Evolutionary conservation across 306 rosid species (phyloP).

Genomic region (Quercus wislizeni): DNA sequence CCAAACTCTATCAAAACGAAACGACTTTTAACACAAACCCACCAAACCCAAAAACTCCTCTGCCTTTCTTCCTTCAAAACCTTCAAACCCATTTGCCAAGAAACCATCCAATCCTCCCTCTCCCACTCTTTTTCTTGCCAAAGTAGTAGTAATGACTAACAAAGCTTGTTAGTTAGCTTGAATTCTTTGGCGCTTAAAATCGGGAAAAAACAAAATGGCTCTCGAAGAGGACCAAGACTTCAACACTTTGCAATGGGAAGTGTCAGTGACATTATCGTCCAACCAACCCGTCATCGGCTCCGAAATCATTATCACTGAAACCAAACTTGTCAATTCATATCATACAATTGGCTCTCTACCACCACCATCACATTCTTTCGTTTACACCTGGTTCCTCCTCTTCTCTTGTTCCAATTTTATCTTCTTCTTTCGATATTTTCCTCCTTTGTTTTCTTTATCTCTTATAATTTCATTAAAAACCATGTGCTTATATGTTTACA

Average conservation of each 20-base stretch:
- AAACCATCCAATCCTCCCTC: too few relatives aligned
- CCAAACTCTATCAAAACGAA: too few relatives aligned
- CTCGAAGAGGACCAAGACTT: background rate
- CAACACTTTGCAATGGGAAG: background rate
- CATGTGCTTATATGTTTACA: background rate
- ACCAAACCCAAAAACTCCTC: too few relatives aligned
- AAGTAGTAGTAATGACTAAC: too few relatives aligned
- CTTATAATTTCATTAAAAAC: background rate
- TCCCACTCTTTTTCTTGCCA: background rate
- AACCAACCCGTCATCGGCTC: constrained; percentile 17
- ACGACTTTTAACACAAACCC: too few relatives aligned
- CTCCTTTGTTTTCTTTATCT: background rate
- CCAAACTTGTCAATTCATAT: background rate
- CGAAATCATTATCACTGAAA: background rate
- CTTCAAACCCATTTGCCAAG: too few relatives aligned
- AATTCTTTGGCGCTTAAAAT: background rate
- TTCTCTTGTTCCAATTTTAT: background rate
- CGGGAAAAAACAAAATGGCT: background rate
- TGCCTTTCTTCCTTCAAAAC: too few relatives aligned
- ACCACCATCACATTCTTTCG: background rate
- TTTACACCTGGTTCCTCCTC: constrained; percentile 17
- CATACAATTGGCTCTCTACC: too few relatives aligned
- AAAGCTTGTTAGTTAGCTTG: background rate
- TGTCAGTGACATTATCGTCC: background rate
- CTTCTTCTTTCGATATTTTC: background rate